A percentile compares a stretch with the other conserved stretches of the same genome.
Evolutionary conservation across 441 rosid genomes (phyloP).

Genomic region (Kokia cookei): DNA sequence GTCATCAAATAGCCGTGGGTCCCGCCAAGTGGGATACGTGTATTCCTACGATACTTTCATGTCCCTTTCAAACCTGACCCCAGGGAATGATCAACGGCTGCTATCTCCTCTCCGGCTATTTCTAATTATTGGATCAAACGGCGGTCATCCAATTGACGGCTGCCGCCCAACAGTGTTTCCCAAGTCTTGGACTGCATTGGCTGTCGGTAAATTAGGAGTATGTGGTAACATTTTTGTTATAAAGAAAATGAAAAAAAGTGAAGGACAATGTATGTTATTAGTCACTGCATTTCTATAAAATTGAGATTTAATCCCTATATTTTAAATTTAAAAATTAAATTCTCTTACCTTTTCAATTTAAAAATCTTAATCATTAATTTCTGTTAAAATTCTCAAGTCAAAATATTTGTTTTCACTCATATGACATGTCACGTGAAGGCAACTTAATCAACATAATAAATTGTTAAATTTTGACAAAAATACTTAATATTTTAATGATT

Average conservation of each 20-base stretch:
- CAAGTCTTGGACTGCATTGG: slow-evolving; percentile 40
- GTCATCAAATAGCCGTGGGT: slow-evolving; percentile 4
- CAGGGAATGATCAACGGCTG: slow-evolving; percentile 38
- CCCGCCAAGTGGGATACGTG: slow-evolving; percentile 26
- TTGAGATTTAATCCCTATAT: too few relatives aligned
- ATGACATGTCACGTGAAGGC: too few relatives aligned
- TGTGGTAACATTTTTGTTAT: background rate
- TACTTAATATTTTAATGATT: too few relatives aligned
- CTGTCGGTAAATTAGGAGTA: slow-evolving; percentile 45
- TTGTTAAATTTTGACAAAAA: too few relatives aligned
- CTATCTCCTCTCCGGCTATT: slow-evolving; percentile 37
- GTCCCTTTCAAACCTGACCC: slow-evolving; percentile 10
- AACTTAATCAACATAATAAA: too few relatives aligned
- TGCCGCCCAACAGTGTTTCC: slow-evolving; percentile 61
- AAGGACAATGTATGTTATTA: too few relatives aligned
- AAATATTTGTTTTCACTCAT: too few relatives aligned
- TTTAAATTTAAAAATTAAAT: too few relatives aligned
- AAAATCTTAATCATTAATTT: too few relatives aligned
- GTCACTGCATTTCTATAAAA: too few relatives aligned
- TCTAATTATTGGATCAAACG: slow-evolving; percentile 38
- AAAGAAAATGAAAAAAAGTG: background rate
- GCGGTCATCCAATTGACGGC: slow-evolving; percentile 46
- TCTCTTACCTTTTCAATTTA: too few relatives aligned
- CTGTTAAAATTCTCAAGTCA: too few relatives aligned
- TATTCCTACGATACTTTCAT: slow-evolving; percentile 32